These are phyloP conservation scores for Penicillium capsulatum DNA, from an alignment of 2,329 filamentous ascomycete genomes.

Conservation along the genomic window DNA sequence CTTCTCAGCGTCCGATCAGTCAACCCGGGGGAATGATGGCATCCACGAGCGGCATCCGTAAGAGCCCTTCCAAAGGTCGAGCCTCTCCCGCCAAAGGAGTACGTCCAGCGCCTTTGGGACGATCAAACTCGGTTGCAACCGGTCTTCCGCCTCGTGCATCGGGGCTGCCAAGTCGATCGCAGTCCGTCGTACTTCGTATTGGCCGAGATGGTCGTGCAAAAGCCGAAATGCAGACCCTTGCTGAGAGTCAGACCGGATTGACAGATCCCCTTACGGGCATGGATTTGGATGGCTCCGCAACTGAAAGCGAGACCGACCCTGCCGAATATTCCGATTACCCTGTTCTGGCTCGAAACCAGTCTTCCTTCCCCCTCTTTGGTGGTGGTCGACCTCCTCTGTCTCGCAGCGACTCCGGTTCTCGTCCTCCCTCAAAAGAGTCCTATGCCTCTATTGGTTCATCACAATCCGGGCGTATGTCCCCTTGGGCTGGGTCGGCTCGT, in stretches of 20 bases:
- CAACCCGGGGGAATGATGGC: slow-evolving; percentile 31
- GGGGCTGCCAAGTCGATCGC: slow-evolving; percentile 33
- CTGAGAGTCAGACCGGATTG: slow-evolving; percentile 30
- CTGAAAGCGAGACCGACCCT: slow-evolving; percentile 41
- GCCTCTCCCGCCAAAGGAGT: slow-evolving; percentile 40
- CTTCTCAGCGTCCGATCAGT: slow-evolving; percentile 27
- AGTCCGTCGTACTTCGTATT: slow-evolving; percentile 46
- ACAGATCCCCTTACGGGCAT: slow-evolving; percentile 36
- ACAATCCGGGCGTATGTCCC: slow-evolving; percentile 40
- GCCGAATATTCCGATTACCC: slow-evolving; percentile 41
- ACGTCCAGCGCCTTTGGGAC: slow-evolving; percentile 29
- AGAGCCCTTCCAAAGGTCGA: slow-evolving; percentile 43
- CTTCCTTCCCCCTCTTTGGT: slow-evolving; percentile 40
- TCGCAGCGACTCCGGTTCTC: slow-evolving; percentile 34
- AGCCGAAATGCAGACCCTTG: slow-evolving; percentile 41
- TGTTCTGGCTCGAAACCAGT: slow-evolving; percentile 34
- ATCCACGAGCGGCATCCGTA: slow-evolving; percentile 36
- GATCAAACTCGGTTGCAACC: slow-evolving; percentile 31
- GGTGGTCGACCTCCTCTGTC: slow-evolving; percentile 27
- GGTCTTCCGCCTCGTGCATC: slow-evolving; percentile 31
- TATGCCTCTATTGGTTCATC: slow-evolving; percentile 42
- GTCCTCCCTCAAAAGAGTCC: slow-evolving; percentile 43
- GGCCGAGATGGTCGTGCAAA: slow-evolving; percentile 48
- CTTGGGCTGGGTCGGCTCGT: slow-evolving; percentile 37
- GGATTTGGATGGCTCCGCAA: slow-evolving; percentile 42